phyloP scores from a whole-genome alignment of 257 asterid genomes.

The Solanum pinnatisectum region DNA sequence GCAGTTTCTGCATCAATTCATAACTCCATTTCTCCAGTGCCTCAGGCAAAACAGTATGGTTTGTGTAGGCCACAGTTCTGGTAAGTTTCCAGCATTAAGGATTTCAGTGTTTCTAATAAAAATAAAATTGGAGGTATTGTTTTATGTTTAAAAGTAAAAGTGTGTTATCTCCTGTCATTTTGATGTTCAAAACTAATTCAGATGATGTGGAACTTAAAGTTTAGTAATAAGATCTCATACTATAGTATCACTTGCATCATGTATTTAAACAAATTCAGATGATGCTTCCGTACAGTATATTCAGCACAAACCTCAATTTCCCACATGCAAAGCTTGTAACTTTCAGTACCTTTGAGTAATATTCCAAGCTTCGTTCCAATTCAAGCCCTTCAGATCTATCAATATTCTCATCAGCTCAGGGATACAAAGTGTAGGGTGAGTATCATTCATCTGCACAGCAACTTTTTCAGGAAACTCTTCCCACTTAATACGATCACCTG shows the following conservation, averaged over 20 bases:
- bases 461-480: conserved; percentile 81
- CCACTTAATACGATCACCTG: conserved; percentile 49
- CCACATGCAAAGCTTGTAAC: not conserved
- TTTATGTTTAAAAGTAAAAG: not conserved
- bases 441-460: conserved; percentile 91
- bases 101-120: conserved; percentile 6
- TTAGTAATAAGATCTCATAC: not conserved
- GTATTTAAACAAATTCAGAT: not conserved
- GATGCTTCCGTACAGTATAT: not conserved
- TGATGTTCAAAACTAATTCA: not conserved
- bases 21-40: conserved; percentile 91
- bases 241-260: not conserved
- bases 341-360: conserved; percentile 55
- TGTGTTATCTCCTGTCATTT: not conserved
- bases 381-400: conserved; percentile 71
- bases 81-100: conserved; percentile 10
- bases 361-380: conserved; percentile 75
- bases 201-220: not conserved
- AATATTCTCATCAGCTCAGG: conserved; percentile 82
- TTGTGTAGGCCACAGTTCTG: conserved; percentile 91
- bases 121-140: not conserved
- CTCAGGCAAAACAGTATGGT: conserved; percentile 88
- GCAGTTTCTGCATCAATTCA: conserved; percentile 66
- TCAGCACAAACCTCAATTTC: not conserved
- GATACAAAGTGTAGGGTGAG: conserved; percentile 84